Conservation (phyloP, 257 asterid species). For the Solanum corneliomulleri region DNA sequence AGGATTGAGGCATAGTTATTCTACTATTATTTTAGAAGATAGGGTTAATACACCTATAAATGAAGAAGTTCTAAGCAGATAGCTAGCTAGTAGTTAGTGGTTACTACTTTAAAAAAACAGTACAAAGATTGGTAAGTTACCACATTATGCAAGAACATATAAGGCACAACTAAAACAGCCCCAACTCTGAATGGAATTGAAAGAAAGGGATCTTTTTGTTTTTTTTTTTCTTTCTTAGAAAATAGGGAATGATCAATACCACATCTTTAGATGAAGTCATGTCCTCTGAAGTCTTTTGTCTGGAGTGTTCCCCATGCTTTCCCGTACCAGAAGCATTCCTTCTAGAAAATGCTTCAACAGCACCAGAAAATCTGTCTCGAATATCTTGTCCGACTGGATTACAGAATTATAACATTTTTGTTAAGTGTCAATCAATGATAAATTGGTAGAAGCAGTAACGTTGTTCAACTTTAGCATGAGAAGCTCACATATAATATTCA, state of each 20-base stretch:
- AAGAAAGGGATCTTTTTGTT: background rate
- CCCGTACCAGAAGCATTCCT: conserved; percentile 55
- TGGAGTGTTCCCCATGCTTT: conserved; percentile 58
- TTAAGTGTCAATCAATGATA: background rate
- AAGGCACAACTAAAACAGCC: background rate
- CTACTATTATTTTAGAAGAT: background rate
- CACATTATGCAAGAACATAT: background rate
- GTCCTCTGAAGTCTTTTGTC: conserved; percentile 60
- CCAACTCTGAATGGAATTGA: background rate
- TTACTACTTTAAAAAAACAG: too few relatives aligned
- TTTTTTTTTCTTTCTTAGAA: background rate
- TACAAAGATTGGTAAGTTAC: background rate
- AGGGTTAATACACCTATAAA: background rate
- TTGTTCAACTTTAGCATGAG: background rate
- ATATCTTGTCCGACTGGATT: conserved; percentile 61
- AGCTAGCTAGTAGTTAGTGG: background rate
- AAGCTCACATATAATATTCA: background rate
- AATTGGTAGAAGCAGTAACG: background rate
- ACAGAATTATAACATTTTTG: background rate
- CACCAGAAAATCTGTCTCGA: conserved; percentile 72
- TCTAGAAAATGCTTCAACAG: conserved; percentile 84
- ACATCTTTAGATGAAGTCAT: conserved; percentile 85
- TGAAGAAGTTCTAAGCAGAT: background rate
- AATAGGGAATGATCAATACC: conserved; percentile 28
- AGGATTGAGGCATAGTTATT: background rate